Evolutionary conservation across 2,329 filamentous ascomycete species (phyloP), one percentile per base, ranked within the genome.

Genomic region (Dactylellina leptospora): DNA sequence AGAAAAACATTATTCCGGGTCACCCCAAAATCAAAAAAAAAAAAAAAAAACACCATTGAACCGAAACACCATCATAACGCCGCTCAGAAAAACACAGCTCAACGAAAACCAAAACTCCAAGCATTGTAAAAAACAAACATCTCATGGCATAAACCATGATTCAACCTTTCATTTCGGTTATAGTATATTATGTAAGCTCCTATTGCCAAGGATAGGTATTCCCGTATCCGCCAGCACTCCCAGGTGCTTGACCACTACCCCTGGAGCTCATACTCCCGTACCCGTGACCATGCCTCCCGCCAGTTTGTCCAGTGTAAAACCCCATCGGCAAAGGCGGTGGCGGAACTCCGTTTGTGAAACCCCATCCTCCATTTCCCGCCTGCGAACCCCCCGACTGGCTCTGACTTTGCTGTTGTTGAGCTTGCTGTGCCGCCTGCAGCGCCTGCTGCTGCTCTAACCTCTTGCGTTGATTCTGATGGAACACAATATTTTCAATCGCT

Each of bases 251-350:
- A 18, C 58, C 66, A 40, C 66, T 71, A 6, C 66, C 66, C 20
- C 66, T 51, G 10, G 66, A 71, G n/a, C 66, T 71, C 66, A 71
- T 71, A 22, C 66, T 71, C 3, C 66, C 66, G 33, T 71, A 71
- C 10, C 66, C 66, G n/a, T 71, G 66, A 2, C 61, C 48, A 36
- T 71, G 66, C 13, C 66, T 42, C 18, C 51, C 36, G 22, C 54
- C 63, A 30, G 38, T 71, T 27, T 71, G 66, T 10, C 66, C 66
- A 9, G 66, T 71, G 63, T 71, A 71, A 48, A 71, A 71, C 0
- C 58, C 58, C 56, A 71, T 71, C 8, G 66, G 66, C 27, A 71
- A 47, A 11, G 66, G 66, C n/a, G 58, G 66, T 23, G 56, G 66
- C 8, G 58, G 66, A 2, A 71, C 56, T 5, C 64, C 64, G 10